These are phyloP conservation scores for Blastocladiella britannica DNA, from an alignment of 192 early-diverging fungal species.

Conservation along the genomic window DNA sequence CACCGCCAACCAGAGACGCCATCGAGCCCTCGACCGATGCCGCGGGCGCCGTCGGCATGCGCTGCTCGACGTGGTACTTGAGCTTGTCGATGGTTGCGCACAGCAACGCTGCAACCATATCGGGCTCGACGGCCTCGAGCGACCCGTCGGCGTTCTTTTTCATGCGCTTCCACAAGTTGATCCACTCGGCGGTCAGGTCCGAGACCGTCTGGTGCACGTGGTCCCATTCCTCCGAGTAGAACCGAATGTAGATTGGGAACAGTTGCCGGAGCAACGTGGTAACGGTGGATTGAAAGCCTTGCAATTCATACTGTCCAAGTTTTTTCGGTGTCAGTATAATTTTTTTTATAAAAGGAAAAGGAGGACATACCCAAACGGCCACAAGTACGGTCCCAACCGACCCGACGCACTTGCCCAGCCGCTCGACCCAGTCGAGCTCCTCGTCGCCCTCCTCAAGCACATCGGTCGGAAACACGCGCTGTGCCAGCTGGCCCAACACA, in stretches of 20 bases:
- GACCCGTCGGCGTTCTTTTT: background rate
- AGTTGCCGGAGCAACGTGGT: background rate
- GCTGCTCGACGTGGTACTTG: background rate
- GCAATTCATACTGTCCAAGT: too few species aligned
- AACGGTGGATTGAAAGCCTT: too few species aligned
- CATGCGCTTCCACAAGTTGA: background rate
- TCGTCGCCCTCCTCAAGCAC: constrained; percentile 5
- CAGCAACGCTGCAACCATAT: background rate
- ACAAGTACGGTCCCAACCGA: background rate
- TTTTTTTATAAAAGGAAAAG: too few species aligned
- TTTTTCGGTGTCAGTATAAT: too few species aligned
- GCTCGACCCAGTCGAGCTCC: background rate
- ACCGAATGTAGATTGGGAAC: background rate
- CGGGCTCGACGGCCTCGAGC: background rate
- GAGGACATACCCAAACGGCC: background rate
- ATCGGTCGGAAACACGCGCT: background rate
- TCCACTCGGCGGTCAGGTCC: background rate
- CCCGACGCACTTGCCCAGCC: background rate
- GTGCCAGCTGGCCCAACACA: constrained; percentile 16
- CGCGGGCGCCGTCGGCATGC: too few species aligned
- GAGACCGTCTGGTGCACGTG: background rate
- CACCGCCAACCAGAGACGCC: background rate
- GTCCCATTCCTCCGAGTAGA: background rate
- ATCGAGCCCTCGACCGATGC: too few species aligned
- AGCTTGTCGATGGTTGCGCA: background rate